These are phyloP conservation scores for Penstemon eatonii DNA, from an alignment of 257 asterid genomes.

Conservation along the genomic window DNA sequence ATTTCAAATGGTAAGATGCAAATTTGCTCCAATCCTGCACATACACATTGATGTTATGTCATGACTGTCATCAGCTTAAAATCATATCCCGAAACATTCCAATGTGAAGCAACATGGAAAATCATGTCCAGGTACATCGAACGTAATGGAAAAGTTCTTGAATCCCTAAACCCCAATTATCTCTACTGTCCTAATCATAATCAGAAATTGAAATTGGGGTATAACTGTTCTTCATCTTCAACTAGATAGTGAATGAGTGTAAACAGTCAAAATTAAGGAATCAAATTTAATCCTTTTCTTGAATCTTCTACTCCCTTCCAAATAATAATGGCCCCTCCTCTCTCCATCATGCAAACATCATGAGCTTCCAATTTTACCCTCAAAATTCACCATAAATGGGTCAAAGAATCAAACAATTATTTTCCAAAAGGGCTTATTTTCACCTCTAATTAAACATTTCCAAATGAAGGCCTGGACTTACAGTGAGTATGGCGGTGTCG, in stretches of 20 bases:
- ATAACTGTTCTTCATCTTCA: slow-evolving; percentile 27
- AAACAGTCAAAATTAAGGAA: slow-evolving; percentile 46
- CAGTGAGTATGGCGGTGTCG: slow-evolving; percentile 72
- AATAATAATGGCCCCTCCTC: slow-evolving; percentile 36
- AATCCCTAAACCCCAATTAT: neutral
- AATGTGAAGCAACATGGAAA: neutral
- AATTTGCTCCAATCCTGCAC: too few species aligned
- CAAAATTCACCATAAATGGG: slow-evolving; percentile 24
- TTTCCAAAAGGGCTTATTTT: slow-evolving; percentile 15
- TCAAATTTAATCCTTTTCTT: slow-evolving; percentile 34
- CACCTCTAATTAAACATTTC: slow-evolving; percentile 36
- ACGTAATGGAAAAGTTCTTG: too few species aligned
- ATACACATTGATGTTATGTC: too few species aligned
- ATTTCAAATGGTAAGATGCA: too few species aligned
- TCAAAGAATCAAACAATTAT: slow-evolving; percentile 20
- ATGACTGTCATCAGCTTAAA: neutral
- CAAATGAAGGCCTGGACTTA: slow-evolving; percentile 89
- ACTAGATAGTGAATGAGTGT: slow-evolving; percentile 24
- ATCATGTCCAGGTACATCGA: neutral
- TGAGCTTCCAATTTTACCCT: slow-evolving; percentile 30
- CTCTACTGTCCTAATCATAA: neutral
- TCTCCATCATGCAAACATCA: slow-evolving; percentile 24
- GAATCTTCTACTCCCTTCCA: slow-evolving; percentile 56
- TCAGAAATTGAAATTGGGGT: slow-evolving; percentile 5
- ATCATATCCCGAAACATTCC: slow-evolving; percentile 19